A percentile compares a stretch with the other conserved stretches of the same genome.
These are phyloP conservation scores for Yamadazyma philogaea DNA, from an alignment of 805 yeast genomes.

Conservation along the genomic window DNA sequence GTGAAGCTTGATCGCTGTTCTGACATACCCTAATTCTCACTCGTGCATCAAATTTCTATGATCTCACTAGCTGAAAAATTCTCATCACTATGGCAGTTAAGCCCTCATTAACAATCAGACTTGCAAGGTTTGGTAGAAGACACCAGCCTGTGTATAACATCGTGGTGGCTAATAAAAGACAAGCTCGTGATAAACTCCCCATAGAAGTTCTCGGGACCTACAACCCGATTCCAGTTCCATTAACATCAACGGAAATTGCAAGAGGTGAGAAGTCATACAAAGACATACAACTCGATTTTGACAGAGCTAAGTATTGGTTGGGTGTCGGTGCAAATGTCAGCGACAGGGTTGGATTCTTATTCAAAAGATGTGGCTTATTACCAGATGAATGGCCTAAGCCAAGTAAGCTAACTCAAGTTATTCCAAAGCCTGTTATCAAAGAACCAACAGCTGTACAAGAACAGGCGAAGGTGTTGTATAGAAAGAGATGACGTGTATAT, in stretches of 20 bases:
- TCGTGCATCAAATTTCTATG: background rate
- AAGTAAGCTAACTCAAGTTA: constrained; percentile 30
- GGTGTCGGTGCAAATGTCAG: constrained; percentile 97
- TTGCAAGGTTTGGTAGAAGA: constrained; percentile 90
- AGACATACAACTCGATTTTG: constrained; percentile 80
- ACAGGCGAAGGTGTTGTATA: constrained; percentile 30
- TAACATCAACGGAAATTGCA: constrained; percentile 58
- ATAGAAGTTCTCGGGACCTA: constrained; percentile 95
- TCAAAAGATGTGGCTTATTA: constrained; percentile 74
- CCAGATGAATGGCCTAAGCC: constrained; percentile 60
- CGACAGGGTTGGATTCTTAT: constrained; percentile 69
- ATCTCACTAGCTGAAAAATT: constrained; percentile 5
- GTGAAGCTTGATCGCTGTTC: too few relatives aligned
- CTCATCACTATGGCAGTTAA: constrained; percentile 12
- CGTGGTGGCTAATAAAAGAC: constrained; percentile 72
- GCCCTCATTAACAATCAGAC: constrained; percentile 70
- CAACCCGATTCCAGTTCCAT: constrained; percentile 74
- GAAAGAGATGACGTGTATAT: constrained; percentile 25
- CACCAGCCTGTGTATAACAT: constrained; percentile 88
- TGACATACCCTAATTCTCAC: background rate
- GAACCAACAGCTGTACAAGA: constrained; percentile 27
- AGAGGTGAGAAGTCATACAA: constrained; percentile 62
- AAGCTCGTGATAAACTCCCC: constrained; percentile 86
- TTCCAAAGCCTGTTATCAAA: constrained; percentile 28
- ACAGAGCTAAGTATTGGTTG: constrained; percentile 90